These are phyloP conservation scores for Quercus parvula DNA, from an alignment of 306 rosid genomes.

Conservation along the genomic window DNA sequence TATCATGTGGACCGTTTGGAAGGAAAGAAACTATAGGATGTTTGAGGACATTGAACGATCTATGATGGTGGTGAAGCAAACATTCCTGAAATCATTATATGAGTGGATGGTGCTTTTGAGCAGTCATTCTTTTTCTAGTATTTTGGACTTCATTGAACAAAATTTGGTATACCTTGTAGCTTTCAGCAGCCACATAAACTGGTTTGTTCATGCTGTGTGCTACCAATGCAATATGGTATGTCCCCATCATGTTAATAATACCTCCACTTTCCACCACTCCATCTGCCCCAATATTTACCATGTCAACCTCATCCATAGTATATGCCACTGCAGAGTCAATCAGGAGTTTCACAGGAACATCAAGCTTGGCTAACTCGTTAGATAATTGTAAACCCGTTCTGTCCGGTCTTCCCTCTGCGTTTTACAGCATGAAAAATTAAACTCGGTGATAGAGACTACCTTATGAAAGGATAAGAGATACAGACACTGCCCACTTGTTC, in stretches of 20 bases:
- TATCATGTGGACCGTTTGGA: no score
- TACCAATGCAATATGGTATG: constrained; percentile 86
- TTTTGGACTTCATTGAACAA: no score
- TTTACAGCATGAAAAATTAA: constrained; percentile 4
- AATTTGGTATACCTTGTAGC: constrained; percentile 64
- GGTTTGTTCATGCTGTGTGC: constrained; percentile 93
- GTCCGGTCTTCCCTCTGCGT: constrained; percentile 95
- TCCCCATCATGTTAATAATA: constrained; percentile 95
- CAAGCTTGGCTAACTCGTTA: constrained; percentile 83
- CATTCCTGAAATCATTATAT: no score
- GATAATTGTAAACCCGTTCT: constrained; percentile 78
- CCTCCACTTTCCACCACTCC: constrained; percentile 99
- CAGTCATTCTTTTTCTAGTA: no score
- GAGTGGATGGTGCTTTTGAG: no score
- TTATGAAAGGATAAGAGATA: background rate
- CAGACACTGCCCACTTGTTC: constrained; percentile 4
- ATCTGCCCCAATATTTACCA: constrained; percentile 94
- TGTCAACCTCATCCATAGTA: constrained; percentile 94
- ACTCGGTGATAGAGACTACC: background rate
- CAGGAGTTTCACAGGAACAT: constrained; percentile 83
- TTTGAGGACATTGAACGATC: no score
- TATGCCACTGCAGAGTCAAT: constrained; percentile 97
- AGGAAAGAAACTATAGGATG: no score
- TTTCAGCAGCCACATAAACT: constrained; percentile 94
- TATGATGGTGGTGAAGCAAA: no score